A percentile compares a stretch with the other conserved stretches of the same genome.
These are phyloP conservation scores for Globisporangium spinosum DNA, from an alignment of 352 stramenopile genomes.

Conservation along the genomic window DNA sequence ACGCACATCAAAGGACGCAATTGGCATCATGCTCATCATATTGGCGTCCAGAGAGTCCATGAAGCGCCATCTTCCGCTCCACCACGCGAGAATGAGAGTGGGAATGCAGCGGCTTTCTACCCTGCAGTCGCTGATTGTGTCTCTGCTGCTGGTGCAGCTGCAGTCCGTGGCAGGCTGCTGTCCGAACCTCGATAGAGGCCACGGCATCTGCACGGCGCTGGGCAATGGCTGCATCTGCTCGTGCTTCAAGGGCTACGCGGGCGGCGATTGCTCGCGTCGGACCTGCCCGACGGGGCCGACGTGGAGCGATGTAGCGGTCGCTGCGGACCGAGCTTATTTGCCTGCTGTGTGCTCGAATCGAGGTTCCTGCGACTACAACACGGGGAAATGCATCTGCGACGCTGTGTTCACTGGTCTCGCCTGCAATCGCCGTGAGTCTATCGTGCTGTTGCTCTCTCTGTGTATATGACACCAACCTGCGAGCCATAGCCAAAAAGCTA, in stretches of 20 bases:
- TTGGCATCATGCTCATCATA: not conserved
- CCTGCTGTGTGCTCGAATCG: conserved; percentile 57
- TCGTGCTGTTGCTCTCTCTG: not conserved
- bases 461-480: not conserved
- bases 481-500: not conserved
- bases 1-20: conserved; percentile 3
- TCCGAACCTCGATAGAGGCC: conserved; percentile 55
- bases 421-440: conserved; percentile 67
- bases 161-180: conserved; percentile 34
- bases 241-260: conserved; percentile 86
- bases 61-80: not conserved
- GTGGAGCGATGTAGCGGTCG: conserved; percentile 56
- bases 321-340: conserved; percentile 56
- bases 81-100: not conserved
- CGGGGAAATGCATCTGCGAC: conserved; percentile 73
- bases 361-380: conserved; percentile 56
- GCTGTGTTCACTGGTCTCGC: conserved; percentile 66
- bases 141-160: conserved; percentile 13
- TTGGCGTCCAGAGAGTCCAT: not conserved
- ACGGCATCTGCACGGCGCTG: conserved; percentile 51
- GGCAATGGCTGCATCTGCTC: conserved; percentile 72
- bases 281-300: conserved; percentile 41
- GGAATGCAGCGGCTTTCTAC: not conserved
- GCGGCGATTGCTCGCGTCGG: conserved; percentile 89
- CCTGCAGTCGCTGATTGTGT: not conserved